Conservation (phyloP, 805 yeast species). For the Pachysolen tannophilus region DNA sequence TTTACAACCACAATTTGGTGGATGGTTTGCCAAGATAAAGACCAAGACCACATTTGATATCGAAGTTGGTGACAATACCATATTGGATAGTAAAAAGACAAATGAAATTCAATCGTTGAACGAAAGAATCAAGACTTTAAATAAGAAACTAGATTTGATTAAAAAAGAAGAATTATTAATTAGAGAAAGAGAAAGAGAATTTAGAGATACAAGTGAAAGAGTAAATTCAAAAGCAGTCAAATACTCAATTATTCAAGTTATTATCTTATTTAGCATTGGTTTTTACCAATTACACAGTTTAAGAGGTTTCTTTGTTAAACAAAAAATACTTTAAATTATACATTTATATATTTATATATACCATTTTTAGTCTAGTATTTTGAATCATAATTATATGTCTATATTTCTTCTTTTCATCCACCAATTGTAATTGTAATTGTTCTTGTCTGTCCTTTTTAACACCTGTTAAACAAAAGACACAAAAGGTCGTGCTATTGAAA, state of each 20-base stretch:
- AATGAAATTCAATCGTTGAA: slow-evolving; percentile 45
- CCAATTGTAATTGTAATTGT: too few species aligned
- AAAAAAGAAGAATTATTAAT: slow-evolving; percentile 59
- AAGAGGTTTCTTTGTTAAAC: slow-evolving; percentile 78
- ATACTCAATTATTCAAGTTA: slow-evolving; percentile 68
- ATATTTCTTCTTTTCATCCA: too few species aligned
- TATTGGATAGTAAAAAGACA: slow-evolving; percentile 55
- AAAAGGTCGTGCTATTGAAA: too few species aligned
- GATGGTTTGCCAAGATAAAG: slow-evolving; percentile 35
- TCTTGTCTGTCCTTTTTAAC: too few species aligned
- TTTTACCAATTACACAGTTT: slow-evolving; percentile 70
- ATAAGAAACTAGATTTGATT: slow-evolving; percentile 48
- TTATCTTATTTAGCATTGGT: slow-evolving; percentile 63
- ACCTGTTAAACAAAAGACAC: too few species aligned
- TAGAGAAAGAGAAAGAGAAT: slow-evolving; percentile 60
- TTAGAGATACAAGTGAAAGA: slow-evolving; percentile 70
- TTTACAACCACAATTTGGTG: slow-evolving; percentile 33
- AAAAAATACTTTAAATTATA: slow-evolving; percentile 56
- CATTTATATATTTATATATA: too few species aligned
- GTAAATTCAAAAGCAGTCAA: slow-evolving; percentile 66
- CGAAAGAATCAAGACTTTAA: slow-evolving; percentile 48
- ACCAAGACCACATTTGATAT: slow-evolving; percentile 62
- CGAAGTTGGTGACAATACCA: slow-evolving; percentile 56
- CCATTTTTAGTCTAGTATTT: too few species aligned
- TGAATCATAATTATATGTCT: too few species aligned